Evolutionary conservation across 345 rosid species (phyloP).

Genomic region (Brassica napus): DNA sequence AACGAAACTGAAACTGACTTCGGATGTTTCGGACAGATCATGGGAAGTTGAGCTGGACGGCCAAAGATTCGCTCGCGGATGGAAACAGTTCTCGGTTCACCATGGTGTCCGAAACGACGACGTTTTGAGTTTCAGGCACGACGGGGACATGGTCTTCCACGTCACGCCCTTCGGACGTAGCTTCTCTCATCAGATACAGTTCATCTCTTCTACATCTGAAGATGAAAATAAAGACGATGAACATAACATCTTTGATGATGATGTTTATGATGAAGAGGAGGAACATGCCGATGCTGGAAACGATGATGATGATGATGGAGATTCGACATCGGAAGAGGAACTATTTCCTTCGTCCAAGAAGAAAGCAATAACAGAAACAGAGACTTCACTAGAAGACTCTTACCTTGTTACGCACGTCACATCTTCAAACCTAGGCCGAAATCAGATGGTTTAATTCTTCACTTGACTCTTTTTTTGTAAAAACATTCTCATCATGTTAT

Average conservation of each 20-base stretch:
- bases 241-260: constrained; percentile 15
- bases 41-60: constrained; percentile 34
- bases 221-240: constrained; percentile 20
- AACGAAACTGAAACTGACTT: constrained; percentile 24
- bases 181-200: constrained; percentile 20
- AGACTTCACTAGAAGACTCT: neutral
- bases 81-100: constrained; percentile 21
- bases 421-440: constrained; percentile 1
- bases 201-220: constrained; percentile 21
- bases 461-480: neutral
- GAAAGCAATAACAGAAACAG: constrained; percentile 22
- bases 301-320: neutral
- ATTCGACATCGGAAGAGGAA: neutral
- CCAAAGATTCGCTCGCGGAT: constrained; percentile 16
- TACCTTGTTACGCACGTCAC: constrained; percentile 31
- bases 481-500: neutral
- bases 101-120: constrained; percentile 29
- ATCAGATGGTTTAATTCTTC: constrained; percentile 10
- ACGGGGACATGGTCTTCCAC: constrained; percentile 30
- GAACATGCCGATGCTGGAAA: neutral
- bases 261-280: neutral
- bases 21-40: constrained; percentile 17
- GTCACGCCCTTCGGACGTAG: constrained; percentile 31
- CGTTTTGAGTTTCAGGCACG: constrained; percentile 30
- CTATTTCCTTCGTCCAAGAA: constrained; percentile 7